Base-by-base conservation (phyloP, 306 rosid genomes). In the Comarum palustre region DNA sequence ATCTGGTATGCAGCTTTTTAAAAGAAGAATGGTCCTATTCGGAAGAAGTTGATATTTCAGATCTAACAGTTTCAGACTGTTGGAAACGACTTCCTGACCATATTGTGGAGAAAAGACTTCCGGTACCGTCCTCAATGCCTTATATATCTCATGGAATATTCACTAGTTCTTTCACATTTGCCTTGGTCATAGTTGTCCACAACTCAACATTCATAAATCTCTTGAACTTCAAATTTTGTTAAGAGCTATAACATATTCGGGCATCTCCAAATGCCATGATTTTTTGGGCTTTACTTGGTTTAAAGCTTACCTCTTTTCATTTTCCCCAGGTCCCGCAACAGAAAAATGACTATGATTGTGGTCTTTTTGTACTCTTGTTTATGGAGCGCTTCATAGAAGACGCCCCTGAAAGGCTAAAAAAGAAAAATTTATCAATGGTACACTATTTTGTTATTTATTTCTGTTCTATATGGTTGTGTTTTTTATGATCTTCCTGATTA, bases 301-400 rank as follows among this genome's bases (percentile, higher is more conserved):
- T 31, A 45, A 57, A 27, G 4, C 59, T 73, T 69, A 29, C 52
- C 62, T 64, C 17, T 55, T 80, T 39, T 63, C 17, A 65, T 79
- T 45, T 78, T 54, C 39, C 73, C 75, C 92, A 94, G 99, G 99
- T 94, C 68, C 99, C 99, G 10, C 99, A 91, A 80, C 97, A 94
- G 80, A 87, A 82, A 86, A 94, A 94, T 54, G 97, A 91, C 39
- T 94, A 72, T 81, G 99, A 94, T 45, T 94, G 99, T 75, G 99
- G 99, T 75, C 90, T 90, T 55, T 94, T 94, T 74, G 99, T 94
- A 27, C 82, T 94, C 34, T 88, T 77, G 80, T 94, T 91, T 83
- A 94, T 94, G 78, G 73, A 89, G 73, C 96, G 96, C 65, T 94
- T 91, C 79, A 89, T 94, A 38, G 91, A 85, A 69, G 90, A 84